Percentiles rank a stretch among this genome's conserved stretches.
These are phyloP conservation scores for Curvularia lunata DNA, from an alignment of 2,329 filamentous ascomycete genomes.

Conservation along the genomic window DNA sequence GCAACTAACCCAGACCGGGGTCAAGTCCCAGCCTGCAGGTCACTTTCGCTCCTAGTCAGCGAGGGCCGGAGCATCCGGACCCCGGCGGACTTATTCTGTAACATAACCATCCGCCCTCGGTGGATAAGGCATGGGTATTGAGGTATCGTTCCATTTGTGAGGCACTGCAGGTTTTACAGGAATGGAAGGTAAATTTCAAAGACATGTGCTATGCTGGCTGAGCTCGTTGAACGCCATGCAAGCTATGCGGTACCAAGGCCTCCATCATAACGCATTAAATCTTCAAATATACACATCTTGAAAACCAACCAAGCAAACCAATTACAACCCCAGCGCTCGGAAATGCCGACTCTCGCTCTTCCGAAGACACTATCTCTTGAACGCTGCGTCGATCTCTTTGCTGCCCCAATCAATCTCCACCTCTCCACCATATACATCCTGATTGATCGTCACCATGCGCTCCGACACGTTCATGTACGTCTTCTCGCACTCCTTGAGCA, in stretches of 20 bases:
- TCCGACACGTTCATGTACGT: slow-evolving; percentile 63
- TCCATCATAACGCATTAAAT: not conserved
- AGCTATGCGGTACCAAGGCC: not conserved
- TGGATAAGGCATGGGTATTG: not conserved
- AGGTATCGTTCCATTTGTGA: not conserved
- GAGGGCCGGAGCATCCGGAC: slow-evolving; percentile 7
- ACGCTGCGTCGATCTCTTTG: slow-evolving; percentile 40
- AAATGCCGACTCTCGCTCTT: slow-evolving; percentile 25
- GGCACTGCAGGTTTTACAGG: not conserved
- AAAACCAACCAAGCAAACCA: slow-evolving; percentile 4
- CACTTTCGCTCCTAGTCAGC: not conserved
- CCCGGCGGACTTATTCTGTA: slow-evolving; percentile 1
- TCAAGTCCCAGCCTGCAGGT: not conserved
- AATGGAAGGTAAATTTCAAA: not conserved
- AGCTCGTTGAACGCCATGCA: slow-evolving; percentile 9
- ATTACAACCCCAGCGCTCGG: slow-evolving; percentile 10
- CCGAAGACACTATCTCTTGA: slow-evolving; percentile 34
- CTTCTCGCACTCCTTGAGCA: slow-evolving; percentile 65
- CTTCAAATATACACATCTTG: slow-evolving; percentile 11
- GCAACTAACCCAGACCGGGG: slow-evolving; percentile 7
- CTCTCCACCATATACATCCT: slow-evolving; percentile 55
- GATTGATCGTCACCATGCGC: slow-evolving; percentile 51
- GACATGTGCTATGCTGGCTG: not conserved
- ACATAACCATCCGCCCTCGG: slow-evolving; percentile 2
- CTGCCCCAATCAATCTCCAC: slow-evolving; percentile 51